Base-by-base conservation (phyloP, 2,329 filamentous ascomycete genomes). In the Herpotrichia juniperi region DNA sequence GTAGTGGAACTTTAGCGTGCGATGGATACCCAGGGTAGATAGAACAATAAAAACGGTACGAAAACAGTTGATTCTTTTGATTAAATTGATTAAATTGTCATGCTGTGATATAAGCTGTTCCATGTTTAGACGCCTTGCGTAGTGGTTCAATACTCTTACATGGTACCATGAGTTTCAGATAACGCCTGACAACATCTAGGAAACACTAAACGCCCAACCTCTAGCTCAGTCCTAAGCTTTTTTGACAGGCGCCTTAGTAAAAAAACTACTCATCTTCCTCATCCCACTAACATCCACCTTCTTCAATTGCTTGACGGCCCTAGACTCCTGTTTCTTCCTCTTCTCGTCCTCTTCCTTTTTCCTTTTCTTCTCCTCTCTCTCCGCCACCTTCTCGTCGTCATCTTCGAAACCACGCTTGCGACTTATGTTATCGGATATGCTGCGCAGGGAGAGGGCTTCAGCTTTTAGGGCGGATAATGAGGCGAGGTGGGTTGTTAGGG, bases 241-340 rank as follows among this genome's bases (percentile, higher is more conserved):
- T 53, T 61, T 65, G 61, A 74, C 74, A 24, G 48, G 56, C 8
- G 64, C 77, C 76, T 93, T 96, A 54, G 86, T 86, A 74, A 99
- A 99, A 76, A 99, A 99, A 56, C 87, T 84, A 69, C 90, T 96
- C 83, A 99, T 84, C 79, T 97, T 99, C 82, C 90, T 94, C 94
- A 99, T 99, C 1, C 94, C 94, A 19, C 77, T 85, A 0, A 89
- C 93, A 75, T 97, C 90, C 42, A 93, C 93, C 77, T 97, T 99
- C 72, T 89, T 89, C 66, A 99, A 72, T 42, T 93, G 83, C 69
- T 87, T 87, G 1, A 97, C 85, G 0, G 86, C 93, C 24, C 86
- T 81, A 56, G 89, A 94, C 75, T 90, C 84, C 2, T 83, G 85
- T 76, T 96, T 93, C 75, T 87, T 93, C 72, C 85, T 88, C 77